These are phyloP conservation scores for Penicillium janthinellum DNA, from an alignment of 2,329 filamentous ascomycete species.

Conservation along the genomic window DNA sequence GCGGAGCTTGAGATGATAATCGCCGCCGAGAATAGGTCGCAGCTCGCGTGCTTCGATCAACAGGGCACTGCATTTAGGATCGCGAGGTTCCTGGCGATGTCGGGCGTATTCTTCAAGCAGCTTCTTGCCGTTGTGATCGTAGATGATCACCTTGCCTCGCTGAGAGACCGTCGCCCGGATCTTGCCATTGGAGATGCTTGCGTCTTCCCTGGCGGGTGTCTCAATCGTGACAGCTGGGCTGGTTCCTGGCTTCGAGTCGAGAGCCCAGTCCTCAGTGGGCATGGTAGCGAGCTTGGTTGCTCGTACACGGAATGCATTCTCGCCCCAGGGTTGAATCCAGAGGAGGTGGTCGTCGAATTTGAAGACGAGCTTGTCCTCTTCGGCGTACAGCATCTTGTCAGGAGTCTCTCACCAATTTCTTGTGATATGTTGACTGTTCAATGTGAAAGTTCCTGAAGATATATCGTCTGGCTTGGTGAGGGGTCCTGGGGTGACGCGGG, in stretches of 20 bases:
- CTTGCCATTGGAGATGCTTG: constrained; percentile 52
- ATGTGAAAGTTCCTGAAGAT: not conserved
- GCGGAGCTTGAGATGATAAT: constrained; percentile 61
- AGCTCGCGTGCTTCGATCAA: constrained; percentile 62
- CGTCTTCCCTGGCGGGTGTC: constrained; percentile 29
- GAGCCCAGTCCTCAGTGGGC: constrained; percentile 42
- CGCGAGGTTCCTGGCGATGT: constrained; percentile 52
- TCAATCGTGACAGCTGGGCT: constrained; percentile 15
- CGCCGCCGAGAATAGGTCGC: constrained; percentile 54
- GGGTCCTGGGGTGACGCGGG: not conserved
- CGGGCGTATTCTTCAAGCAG: constrained; percentile 59
- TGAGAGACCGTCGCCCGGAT: constrained; percentile 52
- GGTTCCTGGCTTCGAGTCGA: constrained; percentile 26
- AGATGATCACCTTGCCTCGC: constrained; percentile 55
- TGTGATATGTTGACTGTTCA: not conserved
- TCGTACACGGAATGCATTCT: constrained; percentile 42
- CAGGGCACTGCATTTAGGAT: constrained; percentile 62
- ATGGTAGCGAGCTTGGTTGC: constrained; percentile 41
- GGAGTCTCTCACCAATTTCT: not conserved
- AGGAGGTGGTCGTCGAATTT: constrained; percentile 43
- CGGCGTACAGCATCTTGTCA: constrained; percentile 36
- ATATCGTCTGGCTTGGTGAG: not conserved
- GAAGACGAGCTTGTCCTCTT: constrained; percentile 38
- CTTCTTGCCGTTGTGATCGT: constrained; percentile 44
- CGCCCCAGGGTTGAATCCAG: constrained; percentile 44